These are phyloP conservation scores for Nakaseomyces nivariensis DNA, from an alignment of 1,139 yeast genomes.

Conservation along the genomic window DNA sequence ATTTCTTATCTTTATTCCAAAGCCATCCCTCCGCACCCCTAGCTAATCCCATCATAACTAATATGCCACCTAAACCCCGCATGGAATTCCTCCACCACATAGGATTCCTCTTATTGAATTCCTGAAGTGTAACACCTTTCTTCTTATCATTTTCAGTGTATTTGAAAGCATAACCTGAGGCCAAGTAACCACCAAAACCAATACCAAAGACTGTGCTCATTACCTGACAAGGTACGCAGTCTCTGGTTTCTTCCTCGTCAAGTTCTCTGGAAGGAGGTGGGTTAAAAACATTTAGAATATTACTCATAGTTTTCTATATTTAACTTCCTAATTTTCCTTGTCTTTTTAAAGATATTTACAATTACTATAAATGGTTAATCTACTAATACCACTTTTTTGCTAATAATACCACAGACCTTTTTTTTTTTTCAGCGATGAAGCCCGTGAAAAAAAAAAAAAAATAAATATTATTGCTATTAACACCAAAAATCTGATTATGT, in stretches of 20 bases:
- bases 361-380: too few relatives aligned
- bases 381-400: too few relatives aligned
- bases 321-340: not conserved
- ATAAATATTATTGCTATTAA: too few relatives aligned
- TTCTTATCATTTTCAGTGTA: conserved; percentile 31
- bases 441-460: too few relatives aligned
- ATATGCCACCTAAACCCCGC: conserved; percentile 41
- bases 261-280: conserved; percentile 43
- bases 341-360: too few relatives aligned
- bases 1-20: conserved; percentile 33
- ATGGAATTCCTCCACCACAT: conserved; percentile 49
- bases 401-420: too few relatives aligned
- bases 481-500: too few relatives aligned
- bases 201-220: conserved; percentile 49
- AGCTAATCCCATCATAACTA: conserved; percentile 46
- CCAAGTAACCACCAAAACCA: conserved; percentile 52
- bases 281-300: conserved; percentile 49
- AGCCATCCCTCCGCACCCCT: conserved; percentile 49
- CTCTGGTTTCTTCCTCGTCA: conserved; percentile 34
- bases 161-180: conserved; percentile 41
- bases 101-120: conserved; percentile 36
- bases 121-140: conserved; percentile 26
- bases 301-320: conserved; percentile 31
- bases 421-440: too few relatives aligned
- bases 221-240: conserved; percentile 55